A percentile compares a stretch with the other conserved stretches of the same genome.
phyloP scores from a whole-genome alignment of 1,284 basidiomycete genomes.

The Lentinula novae-zelandiae region DNA sequence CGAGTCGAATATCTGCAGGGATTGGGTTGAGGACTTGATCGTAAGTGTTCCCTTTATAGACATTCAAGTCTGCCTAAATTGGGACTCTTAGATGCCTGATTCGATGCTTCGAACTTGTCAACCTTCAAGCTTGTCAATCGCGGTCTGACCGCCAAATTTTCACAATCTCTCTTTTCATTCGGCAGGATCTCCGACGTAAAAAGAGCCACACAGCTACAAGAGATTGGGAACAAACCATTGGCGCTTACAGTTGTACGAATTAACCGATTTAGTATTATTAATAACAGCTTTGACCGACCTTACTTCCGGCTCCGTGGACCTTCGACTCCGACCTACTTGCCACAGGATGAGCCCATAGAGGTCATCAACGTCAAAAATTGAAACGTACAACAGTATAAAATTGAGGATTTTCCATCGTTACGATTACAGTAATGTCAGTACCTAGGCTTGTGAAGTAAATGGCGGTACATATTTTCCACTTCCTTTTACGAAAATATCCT shows the following conservation, averaged over 20 bases:
- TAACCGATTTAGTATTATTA: not conserved
- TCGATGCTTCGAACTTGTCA: not conserved
- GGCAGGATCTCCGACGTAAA: not conserved
- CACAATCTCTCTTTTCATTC: not conserved
- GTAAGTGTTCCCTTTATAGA: not conserved
- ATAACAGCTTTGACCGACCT: slow-evolving; percentile 5
- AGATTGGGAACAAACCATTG: not conserved
- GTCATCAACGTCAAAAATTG: not conserved
- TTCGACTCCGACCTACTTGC: not conserved
- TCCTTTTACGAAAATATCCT: slow-evolving; percentile 51
- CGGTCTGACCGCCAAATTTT: not conserved
- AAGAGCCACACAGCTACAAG: not conserved
- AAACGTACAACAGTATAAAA: not conserved
- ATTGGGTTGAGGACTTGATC: not conserved
- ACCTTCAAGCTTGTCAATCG: not conserved
- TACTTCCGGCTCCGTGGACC: not conserved
- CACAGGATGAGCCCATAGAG: not conserved
- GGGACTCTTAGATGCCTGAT: not conserved
- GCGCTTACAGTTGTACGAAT: not conserved
- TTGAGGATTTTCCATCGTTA: not conserved
- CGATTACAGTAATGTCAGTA: not conserved
- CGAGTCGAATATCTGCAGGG: not conserved
- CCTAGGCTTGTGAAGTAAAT: slow-evolving; percentile 13
- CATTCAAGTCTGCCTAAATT: not conserved
- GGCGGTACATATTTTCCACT: slow-evolving; percentile 39